These are phyloP conservation scores for Incumbomyces delicatus DNA, from an alignment of 2,329 filamentous ascomycete genomes.

Conservation along the genomic window DNA sequence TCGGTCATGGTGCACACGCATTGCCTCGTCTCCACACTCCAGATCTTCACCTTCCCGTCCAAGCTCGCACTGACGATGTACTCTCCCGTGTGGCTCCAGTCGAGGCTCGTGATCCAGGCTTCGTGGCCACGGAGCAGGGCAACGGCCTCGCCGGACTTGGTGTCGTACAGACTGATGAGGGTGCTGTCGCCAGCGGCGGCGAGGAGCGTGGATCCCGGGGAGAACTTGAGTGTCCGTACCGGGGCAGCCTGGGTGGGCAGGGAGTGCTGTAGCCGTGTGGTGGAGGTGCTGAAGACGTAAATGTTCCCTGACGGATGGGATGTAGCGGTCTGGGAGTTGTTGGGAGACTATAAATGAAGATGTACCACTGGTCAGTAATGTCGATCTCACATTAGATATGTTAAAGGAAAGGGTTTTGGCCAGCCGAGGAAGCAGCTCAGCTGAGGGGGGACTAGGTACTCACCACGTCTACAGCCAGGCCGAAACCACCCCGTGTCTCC, in stretches of 20 bases:
- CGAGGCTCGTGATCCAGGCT: conserved; percentile 81
- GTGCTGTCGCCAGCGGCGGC: conserved; percentile 84
- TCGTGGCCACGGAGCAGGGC: conserved; percentile 70
- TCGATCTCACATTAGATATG: not conserved
- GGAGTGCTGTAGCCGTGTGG: conserved; percentile 73
- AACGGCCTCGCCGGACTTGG: conserved; percentile 83
- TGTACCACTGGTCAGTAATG: conserved; percentile 1
- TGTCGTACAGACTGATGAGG: conserved; percentile 85
- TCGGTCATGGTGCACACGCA: conserved; percentile 94
- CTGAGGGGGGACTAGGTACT: conserved; percentile 16
- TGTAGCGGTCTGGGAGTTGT: conserved; percentile 79
- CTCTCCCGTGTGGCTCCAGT: conserved; percentile 90
- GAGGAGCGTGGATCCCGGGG: conserved; percentile 70
- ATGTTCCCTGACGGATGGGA: conserved; percentile 87
- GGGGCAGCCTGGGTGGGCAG: conserved; percentile 76
- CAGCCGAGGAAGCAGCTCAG: too few species aligned
- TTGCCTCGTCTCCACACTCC: conserved; percentile 71
- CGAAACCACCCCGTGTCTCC: conserved; percentile 88
- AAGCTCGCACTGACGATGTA: conserved; percentile 79
- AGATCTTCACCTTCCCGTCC: conserved; percentile 92
- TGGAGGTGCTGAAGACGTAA: conserved; percentile 92
- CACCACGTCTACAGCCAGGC: conserved; percentile 73
- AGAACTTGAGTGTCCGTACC: conserved; percentile 78
- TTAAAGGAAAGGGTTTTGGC: too few species aligned
- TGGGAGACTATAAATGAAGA: conserved; percentile 41